Evolutionary conservation across 441 rosid species (phyloP), one percentile per base, ranked within the genome.

Genomic region (Adansonia grandidieri): DNA sequence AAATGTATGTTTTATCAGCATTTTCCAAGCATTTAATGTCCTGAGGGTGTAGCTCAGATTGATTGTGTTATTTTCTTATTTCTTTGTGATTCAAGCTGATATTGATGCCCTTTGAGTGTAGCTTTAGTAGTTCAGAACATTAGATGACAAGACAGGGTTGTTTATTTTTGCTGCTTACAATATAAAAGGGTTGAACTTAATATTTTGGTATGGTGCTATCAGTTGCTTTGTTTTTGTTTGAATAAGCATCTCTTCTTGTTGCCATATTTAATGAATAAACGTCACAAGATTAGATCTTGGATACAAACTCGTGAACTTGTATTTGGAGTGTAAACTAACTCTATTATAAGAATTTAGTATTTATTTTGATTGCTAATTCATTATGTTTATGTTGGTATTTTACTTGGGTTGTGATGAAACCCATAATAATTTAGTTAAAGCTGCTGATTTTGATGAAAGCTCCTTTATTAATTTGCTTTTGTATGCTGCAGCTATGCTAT

Each of bases 401-500:
- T 61, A 3, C 14, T 47, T 74, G 58, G 37, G 45, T 1, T 14
- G 61, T 0, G 4, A 47, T 62, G 47, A 8, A 7, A 50, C 50
- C 37, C 3, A 32, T 75, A 9, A 2, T 22, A 45, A 10, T 28
- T 9, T 71, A 50, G 22, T 50, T 70, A 8, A 14, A 28, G 11
- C 17, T 19, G 17, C 54, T 44, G 40, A 3, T 74, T 22, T 13
- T 45, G 45, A 42, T 45, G 1, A 14, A 15, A 4, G 0, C 15
- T 61, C 15, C 1, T 40, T 9, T 3, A 5, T 61, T 22, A 40
- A 5, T 74, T 48, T 66, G 53, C 44, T 58, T 67, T 24, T 14
- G 50, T 84, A 10, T 74, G 40, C 56, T 79, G 70, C 86, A 96
- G 99, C 78, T 96, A 89, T 78, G 98, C 98, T 61, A 86, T 89